phyloP scores from a whole-genome alignment of 805 yeast genomes.

The Wickerhamiella siamensis region DNA sequence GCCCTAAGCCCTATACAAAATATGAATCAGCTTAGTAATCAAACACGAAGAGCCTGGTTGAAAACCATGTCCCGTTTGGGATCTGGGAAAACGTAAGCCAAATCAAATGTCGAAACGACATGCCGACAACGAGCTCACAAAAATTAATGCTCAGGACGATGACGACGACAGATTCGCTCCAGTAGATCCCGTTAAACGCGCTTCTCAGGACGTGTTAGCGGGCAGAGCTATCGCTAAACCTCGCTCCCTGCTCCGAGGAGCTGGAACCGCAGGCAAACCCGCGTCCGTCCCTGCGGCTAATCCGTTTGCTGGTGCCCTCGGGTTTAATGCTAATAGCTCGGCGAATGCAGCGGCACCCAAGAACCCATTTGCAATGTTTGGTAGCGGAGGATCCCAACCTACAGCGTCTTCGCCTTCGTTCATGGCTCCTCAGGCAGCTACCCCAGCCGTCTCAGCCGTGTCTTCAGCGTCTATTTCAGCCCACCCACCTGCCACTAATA shows the following conservation, averaged over 20 bases:
- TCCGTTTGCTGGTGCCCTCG: slow-evolving; percentile 4
- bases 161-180: slow-evolving; percentile 20
- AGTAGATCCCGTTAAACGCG: slow-evolving; percentile 26
- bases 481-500: slow-evolving; percentile 39
- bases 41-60: too few species aligned
- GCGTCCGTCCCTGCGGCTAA: slow-evolving; percentile 6
- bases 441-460: slow-evolving; percentile 6
- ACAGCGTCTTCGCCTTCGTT: slow-evolving; percentile 2
- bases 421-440: slow-evolving; percentile 1
- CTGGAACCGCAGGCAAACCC: slow-evolving; percentile 1
- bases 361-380: slow-evolving; percentile 8
- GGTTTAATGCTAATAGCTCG: neutral
- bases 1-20: slow-evolving; percentile 5
- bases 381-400: neutral
- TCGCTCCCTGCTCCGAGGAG: slow-evolving; percentile 9
- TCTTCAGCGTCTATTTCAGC: slow-evolving; percentile 23
- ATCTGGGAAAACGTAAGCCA: neutral
- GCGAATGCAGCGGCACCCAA: slow-evolving; percentile 4
- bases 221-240: slow-evolving; percentile 49
- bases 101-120: slow-evolving; percentile 36
- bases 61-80: too few species aligned
- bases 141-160: slow-evolving; percentile 30
- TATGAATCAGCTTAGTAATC: too few species aligned
- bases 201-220: slow-evolving; percentile 50
- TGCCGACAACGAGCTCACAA: slow-evolving; percentile 50